phyloP scores from a whole-genome alignment of 108 stramenopile genomes.

The Nannochloropsis oceanica region DNA sequence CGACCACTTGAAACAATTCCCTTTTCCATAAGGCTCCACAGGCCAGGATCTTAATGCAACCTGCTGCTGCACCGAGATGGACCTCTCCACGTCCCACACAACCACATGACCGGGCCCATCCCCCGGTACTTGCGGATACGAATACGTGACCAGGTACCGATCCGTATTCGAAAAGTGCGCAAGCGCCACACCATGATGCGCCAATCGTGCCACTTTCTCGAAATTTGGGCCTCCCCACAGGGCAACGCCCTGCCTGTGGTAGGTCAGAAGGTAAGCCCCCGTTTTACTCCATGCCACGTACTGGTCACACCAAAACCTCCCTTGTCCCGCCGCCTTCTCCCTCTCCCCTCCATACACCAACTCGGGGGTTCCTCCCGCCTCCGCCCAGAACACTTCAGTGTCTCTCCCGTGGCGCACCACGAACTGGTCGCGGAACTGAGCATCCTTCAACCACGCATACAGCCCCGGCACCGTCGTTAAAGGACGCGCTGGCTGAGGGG shows the following conservation, averaged over 20 bases:
- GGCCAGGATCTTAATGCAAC: neutral
- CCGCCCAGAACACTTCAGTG: slow-evolving; percentile 73
- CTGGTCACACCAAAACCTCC: slow-evolving; percentile 66
- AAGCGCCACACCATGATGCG: slow-evolving; percentile 64
- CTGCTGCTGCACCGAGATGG: neutral
- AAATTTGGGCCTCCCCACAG: slow-evolving; percentile 80
- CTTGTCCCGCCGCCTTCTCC: slow-evolving; percentile 67
- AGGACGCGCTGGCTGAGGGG: neutral
- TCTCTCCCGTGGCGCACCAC: slow-evolving; percentile 66
- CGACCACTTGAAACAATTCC: slow-evolving; percentile 64
- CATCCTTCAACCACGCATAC: slow-evolving; percentile 73
- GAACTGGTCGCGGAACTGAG: slow-evolving; percentile 74
- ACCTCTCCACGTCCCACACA: slow-evolving; percentile 47
- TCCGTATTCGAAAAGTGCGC: slow-evolving; percentile 63
- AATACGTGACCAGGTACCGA: slow-evolving; percentile 74
- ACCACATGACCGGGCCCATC: slow-evolving; percentile 49
- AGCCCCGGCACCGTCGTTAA: neutral
- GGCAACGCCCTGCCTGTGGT: slow-evolving; percentile 74
- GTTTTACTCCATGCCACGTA: slow-evolving; percentile 83
- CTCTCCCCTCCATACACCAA: slow-evolving; percentile 81
- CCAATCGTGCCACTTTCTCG: slow-evolving; percentile 69
- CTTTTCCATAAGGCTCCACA: neutral
- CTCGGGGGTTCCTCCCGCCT: slow-evolving; percentile 57
- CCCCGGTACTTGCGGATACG: slow-evolving; percentile 41
- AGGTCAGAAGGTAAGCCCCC: slow-evolving; percentile 79